Percentiles rank a stretch among this genome's conserved stretches.
Conservation (phyloP, 768 basidiomycete species). For the Strobilomyces confusus region DNA sequence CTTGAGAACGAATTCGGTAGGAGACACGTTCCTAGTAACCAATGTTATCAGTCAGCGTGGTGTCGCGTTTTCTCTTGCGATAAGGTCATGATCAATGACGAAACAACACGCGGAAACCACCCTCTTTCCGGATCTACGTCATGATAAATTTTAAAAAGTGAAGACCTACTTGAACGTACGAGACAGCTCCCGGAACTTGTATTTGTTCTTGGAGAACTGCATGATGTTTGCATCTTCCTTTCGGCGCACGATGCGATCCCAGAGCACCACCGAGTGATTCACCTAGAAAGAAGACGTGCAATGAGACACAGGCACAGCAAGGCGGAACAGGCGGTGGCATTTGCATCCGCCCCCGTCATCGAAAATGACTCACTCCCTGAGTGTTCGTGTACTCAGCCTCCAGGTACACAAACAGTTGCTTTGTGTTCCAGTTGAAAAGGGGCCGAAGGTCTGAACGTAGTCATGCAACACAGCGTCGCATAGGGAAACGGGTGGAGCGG, state of each 20-base stretch:
- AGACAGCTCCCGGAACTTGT: constrained; percentile 73
- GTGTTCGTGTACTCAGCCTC: constrained; percentile 77
- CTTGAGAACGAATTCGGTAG: constrained; percentile 70
- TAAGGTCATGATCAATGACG: constrained; percentile 14
- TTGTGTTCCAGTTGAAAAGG: constrained; percentile 95
- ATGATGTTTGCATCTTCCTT: constrained; percentile 66
- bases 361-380: constrained; percentile 55
- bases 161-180: constrained; percentile 65
- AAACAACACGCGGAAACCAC: constrained; percentile 19
- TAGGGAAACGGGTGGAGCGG: constrained; percentile 6
- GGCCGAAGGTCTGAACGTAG: constrained; percentile 62
- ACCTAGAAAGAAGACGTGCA: constrained; percentile 37
- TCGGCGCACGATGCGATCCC: constrained; percentile 88
- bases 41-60: constrained; percentile 16
- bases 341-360: not conserved
- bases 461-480: constrained; percentile 2
- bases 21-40: constrained; percentile 51
- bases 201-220: constrained; percentile 64
- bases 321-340: constrained; percentile 6
- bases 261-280: constrained; percentile 78
- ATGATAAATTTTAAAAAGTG: not conserved
- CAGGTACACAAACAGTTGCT: constrained; percentile 86
- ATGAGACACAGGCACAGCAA: constrained; percentile 8
- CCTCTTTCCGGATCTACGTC: not conserved
- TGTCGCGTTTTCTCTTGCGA: constrained; percentile 4